Percentiles rank a stretch among this genome's conserved stretches.
These are phyloP conservation scores for Xylariaceae sp. DNA, from an alignment of 2,329 filamentous ascomycete species.

Conservation along the genomic window DNA sequence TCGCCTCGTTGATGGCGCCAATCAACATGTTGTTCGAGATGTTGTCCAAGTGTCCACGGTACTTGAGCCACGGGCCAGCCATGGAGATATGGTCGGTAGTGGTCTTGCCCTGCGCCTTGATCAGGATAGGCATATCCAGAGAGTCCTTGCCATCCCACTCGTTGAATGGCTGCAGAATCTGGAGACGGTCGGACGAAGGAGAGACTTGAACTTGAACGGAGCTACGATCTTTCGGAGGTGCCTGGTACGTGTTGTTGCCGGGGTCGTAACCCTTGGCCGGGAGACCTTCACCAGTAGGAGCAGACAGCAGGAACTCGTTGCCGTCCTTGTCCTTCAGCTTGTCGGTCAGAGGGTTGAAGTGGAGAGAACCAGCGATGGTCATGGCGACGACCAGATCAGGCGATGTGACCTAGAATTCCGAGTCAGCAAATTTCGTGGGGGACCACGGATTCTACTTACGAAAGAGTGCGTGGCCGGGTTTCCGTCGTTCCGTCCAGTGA, in stretches of 20 bases:
- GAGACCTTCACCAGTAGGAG: slow-evolving; percentile 74
- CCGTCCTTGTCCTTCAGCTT: slow-evolving; percentile 90
- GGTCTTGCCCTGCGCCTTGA: slow-evolving; percentile 95
- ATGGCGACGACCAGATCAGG: slow-evolving; percentile 85
- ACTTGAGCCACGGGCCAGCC: slow-evolving; percentile 96
- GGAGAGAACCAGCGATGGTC: slow-evolving; percentile 72
- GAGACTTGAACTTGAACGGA: slow-evolving; percentile 73
- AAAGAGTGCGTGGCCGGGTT: slow-evolving; percentile 94
- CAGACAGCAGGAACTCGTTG: slow-evolving; percentile 85
- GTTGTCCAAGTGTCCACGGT: slow-evolving; percentile 97
- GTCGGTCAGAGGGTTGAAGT: slow-evolving; percentile 94
- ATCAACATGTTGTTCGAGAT: slow-evolving; percentile 99
- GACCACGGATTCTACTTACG: too few species aligned
- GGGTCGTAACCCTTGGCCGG: slow-evolving; percentile 80
- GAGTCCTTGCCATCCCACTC: slow-evolving; percentile 92
- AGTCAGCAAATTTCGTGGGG: too few species aligned
- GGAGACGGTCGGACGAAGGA: slow-evolving; percentile 86
- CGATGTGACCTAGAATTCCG: too few species aligned
- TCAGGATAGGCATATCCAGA: slow-evolving; percentile 76
- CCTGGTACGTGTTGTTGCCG: slow-evolving; percentile 91
- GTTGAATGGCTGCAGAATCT: slow-evolving; percentile 79
- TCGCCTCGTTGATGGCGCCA: slow-evolving; percentile 91
- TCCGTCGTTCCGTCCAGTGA: slow-evolving; percentile 94
- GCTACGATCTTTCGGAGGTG: slow-evolving; percentile 72
- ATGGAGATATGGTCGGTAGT: slow-evolving; percentile 97